Conservation (phyloP, 805 yeast species). For the Yueomyces sp. region DNA sequence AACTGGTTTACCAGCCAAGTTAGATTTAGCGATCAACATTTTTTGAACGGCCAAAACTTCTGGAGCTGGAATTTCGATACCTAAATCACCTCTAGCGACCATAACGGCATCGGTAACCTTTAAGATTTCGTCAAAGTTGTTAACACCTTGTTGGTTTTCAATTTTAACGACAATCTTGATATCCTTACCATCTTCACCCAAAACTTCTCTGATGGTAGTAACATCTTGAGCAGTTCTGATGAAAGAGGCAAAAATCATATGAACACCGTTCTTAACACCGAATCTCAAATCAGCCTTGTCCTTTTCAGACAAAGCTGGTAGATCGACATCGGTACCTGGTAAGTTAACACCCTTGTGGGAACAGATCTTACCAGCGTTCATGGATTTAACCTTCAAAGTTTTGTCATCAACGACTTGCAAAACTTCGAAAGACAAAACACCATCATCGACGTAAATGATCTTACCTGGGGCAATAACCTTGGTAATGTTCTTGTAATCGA, state of each 20-base stretch:
- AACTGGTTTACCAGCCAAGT: constrained; percentile 98
- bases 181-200: constrained; percentile 94
- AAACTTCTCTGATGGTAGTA: constrained; percentile 76
- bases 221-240: constrained; percentile 92
- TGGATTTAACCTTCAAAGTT: constrained; percentile 75
- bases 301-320: constrained; percentile 96
- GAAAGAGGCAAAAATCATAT: constrained; percentile 97
- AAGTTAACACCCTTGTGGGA: constrained; percentile 99
- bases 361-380: constrained; percentile 90
- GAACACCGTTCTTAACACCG: constrained; percentile 95
- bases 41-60: constrained; percentile 97
- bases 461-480: constrained; percentile 81
- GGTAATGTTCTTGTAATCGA: constrained; percentile 94
- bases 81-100: constrained; percentile 99
- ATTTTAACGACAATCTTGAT: constrained; percentile 95
- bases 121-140: constrained; percentile 96
- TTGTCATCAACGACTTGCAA: constrained; percentile 64
- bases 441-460: constrained; percentile 92
- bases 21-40: constrained; percentile 97
- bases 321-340: constrained; percentile 97
- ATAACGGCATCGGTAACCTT: constrained; percentile 95
- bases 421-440: constrained; percentile 92
- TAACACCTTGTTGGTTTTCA: constrained; percentile 99
- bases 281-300: constrained; percentile 84
- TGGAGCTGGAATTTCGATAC: constrained; percentile 98